Base-by-base conservation (phyloP, 148 eudicot species). In the Arbutus unedo region DNA sequence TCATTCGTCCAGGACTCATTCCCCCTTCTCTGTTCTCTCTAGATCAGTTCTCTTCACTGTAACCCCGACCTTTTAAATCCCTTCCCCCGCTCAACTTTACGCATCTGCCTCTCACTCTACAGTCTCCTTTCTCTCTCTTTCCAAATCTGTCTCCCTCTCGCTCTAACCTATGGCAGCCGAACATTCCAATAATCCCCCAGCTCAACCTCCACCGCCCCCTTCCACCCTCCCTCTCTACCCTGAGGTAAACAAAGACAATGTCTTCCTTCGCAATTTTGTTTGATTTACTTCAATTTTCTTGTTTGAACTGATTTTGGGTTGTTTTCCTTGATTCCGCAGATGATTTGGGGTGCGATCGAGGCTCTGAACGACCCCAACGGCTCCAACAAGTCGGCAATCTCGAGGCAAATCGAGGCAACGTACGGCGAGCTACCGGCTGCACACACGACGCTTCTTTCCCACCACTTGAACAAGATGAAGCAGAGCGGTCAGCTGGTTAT, bases 371-470 rank as follows among this genome's bases (percentile, higher is more conserved):
- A 83, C 79, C 83, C 81, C 79, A 86, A 84, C 3, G 98, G 98
- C 18, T 91, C 93, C 2, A 93, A 90, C 85, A 93, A 89, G 76
- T 83, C 91, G 53, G 79, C 92, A 2, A 93, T 94, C 16, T 87
- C 91, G 3, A 90, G 85, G 85, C 92, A 92, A 41, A 92, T 94
- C 15, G 91, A 91, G 59, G 44, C 88, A 3, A 87, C 90, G 3
- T 90, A 89, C 83, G 82, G 88, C 19, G 79, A 90, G 11, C 90
- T 94, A 3, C 94, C 96, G 3, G 86, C 98, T 4, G 87, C 91
- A 3, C 98, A 92, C 88, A 77, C 94, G 7, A 89, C 94, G 3
- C 85, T 94, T n/a, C 82, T 94, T 56, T 84, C 92, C 43, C 96
- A 91, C 74, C 91, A 94, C 56, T 83, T 94, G 54, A 87, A 90